Conservation (phyloP, 352 stramenopile genomes). For the Pythium phragmiticola region DNA sequence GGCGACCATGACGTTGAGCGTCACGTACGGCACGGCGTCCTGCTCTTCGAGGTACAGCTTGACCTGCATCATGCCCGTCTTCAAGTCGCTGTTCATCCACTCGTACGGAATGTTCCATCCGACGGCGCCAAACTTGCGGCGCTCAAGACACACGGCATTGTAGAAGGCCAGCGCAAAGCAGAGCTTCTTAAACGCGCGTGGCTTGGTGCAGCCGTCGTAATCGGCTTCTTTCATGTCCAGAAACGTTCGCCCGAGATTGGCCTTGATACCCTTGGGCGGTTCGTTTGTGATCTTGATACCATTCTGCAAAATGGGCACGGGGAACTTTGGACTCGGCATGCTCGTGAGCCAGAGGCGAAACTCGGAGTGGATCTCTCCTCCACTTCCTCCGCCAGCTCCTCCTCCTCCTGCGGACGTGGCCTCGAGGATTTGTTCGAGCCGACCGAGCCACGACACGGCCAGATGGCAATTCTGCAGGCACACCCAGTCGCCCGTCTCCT, state of each 20-base stretch:
- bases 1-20: conserved; percentile 92
- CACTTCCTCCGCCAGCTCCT: too few species aligned
- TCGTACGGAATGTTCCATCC: conserved; percentile 98
- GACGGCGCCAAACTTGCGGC: conserved; percentile 93
- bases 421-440: conserved; percentile 93
- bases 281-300: conserved; percentile 98
- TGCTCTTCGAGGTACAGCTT: conserved; percentile 89
- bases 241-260: conserved; percentile 94
- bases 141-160: conserved; percentile 92
- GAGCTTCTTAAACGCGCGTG: conserved; percentile 90
- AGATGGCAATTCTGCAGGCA: conserved; percentile 95
- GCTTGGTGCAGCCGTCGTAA: conserved; percentile 86
- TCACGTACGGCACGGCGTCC: conserved; percentile 80
- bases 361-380: conserved; percentile 78
- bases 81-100: conserved; percentile 96
- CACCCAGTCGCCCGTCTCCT: conserved; percentile 91
- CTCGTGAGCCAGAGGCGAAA: conserved; percentile 95
- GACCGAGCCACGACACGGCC: conserved; percentile 93
- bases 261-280: conserved; percentile 90
- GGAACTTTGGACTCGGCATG: conserved; percentile 79
- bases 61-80: conserved; percentile 83
- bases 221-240: conserved; percentile 92
- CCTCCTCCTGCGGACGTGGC: conserved; percentile 23
- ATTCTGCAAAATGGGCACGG: conserved; percentile 93
- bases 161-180: conserved; percentile 93